A percentile compares a stretch with the other conserved stretches of the same genome.
Conservation (phyloP, 2,329 filamentous ascomycete genomes). For the Pseudogymnoascus sp. region DNA sequence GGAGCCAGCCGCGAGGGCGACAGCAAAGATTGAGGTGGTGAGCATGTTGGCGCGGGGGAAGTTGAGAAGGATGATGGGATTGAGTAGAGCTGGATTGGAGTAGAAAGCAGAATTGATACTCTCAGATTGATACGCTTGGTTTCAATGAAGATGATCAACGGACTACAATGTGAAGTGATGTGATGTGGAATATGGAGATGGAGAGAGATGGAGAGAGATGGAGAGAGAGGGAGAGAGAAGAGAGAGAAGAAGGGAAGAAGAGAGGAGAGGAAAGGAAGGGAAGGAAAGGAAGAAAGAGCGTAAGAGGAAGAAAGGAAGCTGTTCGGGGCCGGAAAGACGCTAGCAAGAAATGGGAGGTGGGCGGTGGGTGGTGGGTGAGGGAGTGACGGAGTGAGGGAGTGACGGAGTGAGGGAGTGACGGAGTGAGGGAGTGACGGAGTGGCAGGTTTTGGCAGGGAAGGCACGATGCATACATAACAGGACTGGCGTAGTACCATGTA, state of each 20-base stretch:
- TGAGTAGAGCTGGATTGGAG: not conserved
- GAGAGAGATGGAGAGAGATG: conserved; percentile 4
- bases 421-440: not conserved
- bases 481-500: too few species aligned
- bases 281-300: not conserved
- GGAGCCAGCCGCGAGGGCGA: conserved; percentile 22
- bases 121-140: not conserved
- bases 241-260: not conserved
- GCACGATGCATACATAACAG: conserved; percentile 1
- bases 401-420: not conserved
- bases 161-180: not conserved
- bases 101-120: not conserved
- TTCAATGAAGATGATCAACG: not conserved
- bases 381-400: not conserved
- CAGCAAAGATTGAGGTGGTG: conserved; percentile 20
- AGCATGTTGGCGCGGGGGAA: conserved; percentile 22
- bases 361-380: not conserved
- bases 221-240: not conserved
- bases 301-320: conserved; percentile 7
- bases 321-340: not conserved
- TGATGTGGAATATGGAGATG: not conserved
- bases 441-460: conserved; percentile 6
- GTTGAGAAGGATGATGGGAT: not conserved
- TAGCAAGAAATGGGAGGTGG: not conserved
- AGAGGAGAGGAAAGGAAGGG: not conserved